Percentiles rank a stretch among this genome's conserved stretches.
Evolutionary conservation across 306 rosid genomes (phyloP).

Genomic region (Trifolium pratense): DNA sequence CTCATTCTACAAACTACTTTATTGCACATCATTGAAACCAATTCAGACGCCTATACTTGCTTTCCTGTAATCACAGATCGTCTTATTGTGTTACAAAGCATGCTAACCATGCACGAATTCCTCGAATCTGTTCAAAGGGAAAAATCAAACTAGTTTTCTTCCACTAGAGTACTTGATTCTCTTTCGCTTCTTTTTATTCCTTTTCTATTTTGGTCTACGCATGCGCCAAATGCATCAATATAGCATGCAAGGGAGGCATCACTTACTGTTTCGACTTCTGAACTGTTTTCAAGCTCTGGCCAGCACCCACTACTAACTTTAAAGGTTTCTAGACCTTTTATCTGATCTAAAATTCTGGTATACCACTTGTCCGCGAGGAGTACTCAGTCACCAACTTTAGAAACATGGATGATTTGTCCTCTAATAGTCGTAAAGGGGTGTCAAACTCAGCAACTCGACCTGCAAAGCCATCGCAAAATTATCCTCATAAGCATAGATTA

Average conservation of each 20-base stretch:
- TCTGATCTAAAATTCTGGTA: slow-evolving; percentile 63
- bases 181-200: slow-evolving; percentile 29
- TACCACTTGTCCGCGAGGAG: slow-evolving; percentile 83
- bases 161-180: slow-evolving; percentile 42
- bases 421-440: slow-evolving; percentile 75
- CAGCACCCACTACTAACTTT: slow-evolving; percentile 42
- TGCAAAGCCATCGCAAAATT: slow-evolving; percentile 37
- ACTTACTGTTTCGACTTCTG: slow-evolving; percentile 36
- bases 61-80: slow-evolving; percentile 47
- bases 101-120: slow-evolving; percentile 57
- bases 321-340: slow-evolving; percentile 46
- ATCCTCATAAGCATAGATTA: slow-evolving; percentile 18
- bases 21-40: slow-evolving; percentile 50
- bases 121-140: slow-evolving; percentile 46
- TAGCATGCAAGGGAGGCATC: slow-evolving; percentile 49
- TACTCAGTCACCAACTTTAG: slow-evolving; percentile 89
- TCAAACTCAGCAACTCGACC: slow-evolving; percentile 91
- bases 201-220: slow-evolving; percentile 30
- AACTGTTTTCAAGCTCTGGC: slow-evolving; percentile 47
- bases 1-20: slow-evolving; percentile 57
- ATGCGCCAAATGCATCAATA: slow-evolving; percentile 53
- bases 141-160: slow-evolving; percentile 46
- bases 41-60: slow-evolving; percentile 47
- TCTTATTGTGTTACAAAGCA: slow-evolving; percentile 47
- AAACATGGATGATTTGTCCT: slow-evolving; percentile 95